These are phyloP conservation scores for Diaporthe vaccinii DNA, from an alignment of 2,329 filamentous ascomycete genomes.

Conservation along the genomic window DNA sequence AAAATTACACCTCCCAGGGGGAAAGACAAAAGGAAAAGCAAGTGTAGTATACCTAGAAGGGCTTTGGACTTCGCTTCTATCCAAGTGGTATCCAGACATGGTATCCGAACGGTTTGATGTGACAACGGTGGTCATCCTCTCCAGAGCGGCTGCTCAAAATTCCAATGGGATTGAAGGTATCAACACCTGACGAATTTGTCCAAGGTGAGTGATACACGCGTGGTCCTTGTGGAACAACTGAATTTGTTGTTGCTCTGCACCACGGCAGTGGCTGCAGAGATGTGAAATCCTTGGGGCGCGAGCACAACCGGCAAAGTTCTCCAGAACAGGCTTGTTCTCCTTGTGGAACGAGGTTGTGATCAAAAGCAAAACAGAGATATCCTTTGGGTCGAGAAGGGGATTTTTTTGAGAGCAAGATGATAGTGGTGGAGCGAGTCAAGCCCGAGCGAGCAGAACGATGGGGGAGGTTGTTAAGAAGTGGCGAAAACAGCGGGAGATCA, in stretches of 20 bases:
- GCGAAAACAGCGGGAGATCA: conserved; percentile 42
- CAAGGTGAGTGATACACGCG: conserved; percentile 27
- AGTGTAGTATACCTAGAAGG: conserved; percentile 70
- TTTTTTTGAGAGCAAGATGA: conserved; percentile 29
- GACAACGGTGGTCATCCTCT: conserved; percentile 65
- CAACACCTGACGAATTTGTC: conserved; percentile 39
- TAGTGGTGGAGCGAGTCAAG: conserved; percentile 37
- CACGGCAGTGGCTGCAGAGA: conserved; percentile 34
- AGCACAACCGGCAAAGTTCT: conserved; percentile 29
- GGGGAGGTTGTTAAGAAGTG: conserved; percentile 38
- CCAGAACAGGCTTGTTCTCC: conserved; percentile 41
- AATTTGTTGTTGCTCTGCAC: conserved; percentile 34
- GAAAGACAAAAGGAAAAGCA: conserved; percentile 64
- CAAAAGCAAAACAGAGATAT: conserved; percentile 35
- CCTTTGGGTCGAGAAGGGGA: conserved; percentile 17
- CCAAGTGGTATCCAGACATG: conserved; percentile 68
- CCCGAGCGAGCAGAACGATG: conserved; percentile 21
- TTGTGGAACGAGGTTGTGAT: conserved; percentile 29
- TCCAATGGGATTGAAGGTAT: conserved; percentile 39
- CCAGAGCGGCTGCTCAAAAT: conserved; percentile 49
- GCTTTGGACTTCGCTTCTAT: conserved; percentile 72
- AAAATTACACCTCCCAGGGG: conserved; percentile 57
- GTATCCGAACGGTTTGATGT: conserved; percentile 56
- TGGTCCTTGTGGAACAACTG: conserved; percentile 40
- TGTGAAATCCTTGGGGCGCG: conserved; percentile 25